Base-by-base conservation (phyloP, 176 grass and related monocot genomes). In the Eragrostis nindensis region DNA sequence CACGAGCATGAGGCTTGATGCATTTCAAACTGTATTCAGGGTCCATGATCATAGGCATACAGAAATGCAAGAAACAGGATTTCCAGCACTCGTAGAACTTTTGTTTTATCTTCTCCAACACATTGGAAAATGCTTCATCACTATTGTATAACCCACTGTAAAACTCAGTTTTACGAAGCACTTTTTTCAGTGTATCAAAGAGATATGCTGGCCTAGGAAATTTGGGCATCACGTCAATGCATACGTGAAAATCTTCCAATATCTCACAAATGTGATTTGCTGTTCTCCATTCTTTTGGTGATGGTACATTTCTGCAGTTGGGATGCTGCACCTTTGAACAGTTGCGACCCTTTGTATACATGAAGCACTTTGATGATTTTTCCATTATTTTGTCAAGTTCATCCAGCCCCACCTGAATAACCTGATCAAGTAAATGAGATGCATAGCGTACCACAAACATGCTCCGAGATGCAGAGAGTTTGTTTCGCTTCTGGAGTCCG, bases 381-480 rank as follows among this genome's bases (percentile, higher is more conserved):
- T 88, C 67, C 68, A 74, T 22, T 61, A 66, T 79, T 83, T 78
- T 79, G 3, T 30, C 80, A 67, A 84, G 75, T 68, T 84, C 80
- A 74, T 88, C 75, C 68, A 88, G 29, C 17, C 60, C 74, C 60
- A 88, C 74, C 41, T 79, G 80, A 88, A 83, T 79, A 67, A 88
- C 27, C 74, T 48, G 80, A 78, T 60, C 74, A 68, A 83, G 60
- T 57, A 78, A 66, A 73, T 83, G 27, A 65, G 66, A 79, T 83
- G 67, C 86, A 38, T 66, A 73, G 22, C 67, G n/a, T 48, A 72
- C 74, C 7, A 83, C 68, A 83, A 83, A 88, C 62, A 84, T 52
- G 75, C 68, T 88, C 60, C 5, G 41, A 17, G 66, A 66, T 22
- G 60, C 60, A 38, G 40, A 11, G 12, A 19, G 15, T 5, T 7